Base-by-base conservation (phyloP, 345 rosid genomes). In the Microcos paniculata region DNA sequence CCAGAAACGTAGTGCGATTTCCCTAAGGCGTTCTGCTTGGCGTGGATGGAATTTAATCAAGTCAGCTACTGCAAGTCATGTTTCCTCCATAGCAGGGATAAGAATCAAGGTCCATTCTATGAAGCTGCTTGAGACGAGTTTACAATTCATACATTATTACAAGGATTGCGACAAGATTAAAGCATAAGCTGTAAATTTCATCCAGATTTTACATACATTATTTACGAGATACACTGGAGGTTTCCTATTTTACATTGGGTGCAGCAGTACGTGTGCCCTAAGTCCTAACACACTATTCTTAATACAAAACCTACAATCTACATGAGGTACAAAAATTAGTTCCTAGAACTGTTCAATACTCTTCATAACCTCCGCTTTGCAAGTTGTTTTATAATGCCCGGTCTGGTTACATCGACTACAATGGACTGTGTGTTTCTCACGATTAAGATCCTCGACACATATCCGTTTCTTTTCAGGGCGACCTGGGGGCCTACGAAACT, bases 391-490 rank as follows among this genome's bases (percentile, higher is more conserved):
- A 45, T 87, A 87, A 77, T 89, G 88, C 11, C 90, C 88, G 4
- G 85, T 87, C 79, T 84, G 86, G 83, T 85, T 83, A 62, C 90
- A 86, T 23, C 81, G 77, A 59, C 89, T 84, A 75, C 90, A 89
- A 56, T 84, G 90, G 62, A 87, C 89, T 1, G 84, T 79, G 55
- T 86, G 90, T 65, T 85, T 89, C 68, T 85, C 86, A n/a, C 80
- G 81, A 40, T 78, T 84, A 35, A 87, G 70, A 26, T 83, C 87
- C 71, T 83, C 90, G 1, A 82, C 51, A 23, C 90, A 84, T 12
- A 79, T 63, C 71, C 86, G 83, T 79, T 89, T 89, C 82, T 89
- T 87, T 74, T 89, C 87, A 8, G 88, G 92, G n/a, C 88, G 87
- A 46, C 89, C 88, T 15, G 89, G 90, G 30, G 87, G 89, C 46